Evolutionary conservation across 139 green algal species (phyloP).

Genomic region (Haematococcus lacustris): DNA sequence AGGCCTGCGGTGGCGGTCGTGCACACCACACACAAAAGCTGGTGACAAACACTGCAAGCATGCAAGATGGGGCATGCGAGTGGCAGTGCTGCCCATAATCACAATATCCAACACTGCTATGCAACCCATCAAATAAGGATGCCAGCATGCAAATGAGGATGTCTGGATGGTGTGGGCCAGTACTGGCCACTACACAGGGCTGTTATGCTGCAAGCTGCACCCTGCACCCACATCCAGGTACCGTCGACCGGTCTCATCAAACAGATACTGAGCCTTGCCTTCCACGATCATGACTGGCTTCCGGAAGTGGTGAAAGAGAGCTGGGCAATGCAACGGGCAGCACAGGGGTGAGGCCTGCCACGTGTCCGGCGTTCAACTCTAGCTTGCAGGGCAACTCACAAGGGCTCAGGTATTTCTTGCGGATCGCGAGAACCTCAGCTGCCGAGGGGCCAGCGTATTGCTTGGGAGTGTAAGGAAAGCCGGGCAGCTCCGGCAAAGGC

Average conservation of each 20-base stretch:
- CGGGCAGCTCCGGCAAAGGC: slow-evolving; percentile 9
- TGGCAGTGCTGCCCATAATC: too few relatives aligned
- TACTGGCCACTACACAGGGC: too few relatives aligned
- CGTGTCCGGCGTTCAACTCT: not conserved
- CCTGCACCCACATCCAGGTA: slow-evolving; percentile 79
- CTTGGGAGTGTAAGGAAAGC: slow-evolving; percentile 52
- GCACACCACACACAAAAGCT: too few relatives aligned
- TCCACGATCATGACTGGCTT: slow-evolving; percentile 91
- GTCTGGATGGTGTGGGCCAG: too few relatives aligned
- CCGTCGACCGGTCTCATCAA: slow-evolving; percentile 80
- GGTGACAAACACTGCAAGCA: too few relatives aligned
- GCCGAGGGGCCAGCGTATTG: slow-evolving; percentile 75
- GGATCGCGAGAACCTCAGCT: slow-evolving; percentile 69
- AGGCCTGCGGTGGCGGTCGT: slow-evolving; percentile 51
- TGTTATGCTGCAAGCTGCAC: too few relatives aligned
- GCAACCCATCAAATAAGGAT: not conserved
- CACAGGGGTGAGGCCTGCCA: not conserved
- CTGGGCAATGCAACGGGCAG: slow-evolving; percentile 37
- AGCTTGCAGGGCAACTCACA: slow-evolving; percentile 28
- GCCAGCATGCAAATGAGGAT: not conserved
- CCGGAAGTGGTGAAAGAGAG: slow-evolving; percentile 78
- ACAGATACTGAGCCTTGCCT: slow-evolving; percentile 96
- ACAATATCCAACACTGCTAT: too few relatives aligned
- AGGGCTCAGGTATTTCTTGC: slow-evolving; percentile 78
- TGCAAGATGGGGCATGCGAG: too few relatives aligned